Base-by-base conservation (phyloP, 169 alveolate species). In the Eimeria sp. region DNA sequence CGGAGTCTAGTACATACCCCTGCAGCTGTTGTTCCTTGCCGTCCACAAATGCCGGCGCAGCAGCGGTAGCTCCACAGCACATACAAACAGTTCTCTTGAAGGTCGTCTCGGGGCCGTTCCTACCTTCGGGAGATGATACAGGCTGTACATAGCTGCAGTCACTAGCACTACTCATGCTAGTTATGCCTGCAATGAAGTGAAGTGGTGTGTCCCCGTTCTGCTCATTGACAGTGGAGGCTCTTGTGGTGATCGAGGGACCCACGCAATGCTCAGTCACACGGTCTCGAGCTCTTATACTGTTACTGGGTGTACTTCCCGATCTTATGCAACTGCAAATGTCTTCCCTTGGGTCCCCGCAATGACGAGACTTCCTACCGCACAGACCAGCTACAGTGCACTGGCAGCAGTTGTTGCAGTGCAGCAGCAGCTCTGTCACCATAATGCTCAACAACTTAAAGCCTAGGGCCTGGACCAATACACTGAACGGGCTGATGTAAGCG, bases 1-100 rank as follows among this genome's bases (percentile, higher is more conserved):
- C 92, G 10, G 92, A 61, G 18, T 86, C 92, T 20, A 86, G 92
- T 80, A 86, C 57, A 61, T 10, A 86, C n/a, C 75, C 22, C 78
- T 61, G 54, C 43, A 78, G 13, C 80, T 13, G 22, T 4, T 83
- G 90, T 13, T 51, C 45, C 75, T 40, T 82, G 90, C 75, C 40
- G 40, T 34, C 63, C 90, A 34, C 47, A 27, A 73, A 18, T 49
- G 72, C 54, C 49, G 47, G 45, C 58, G 80, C 80, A 58, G 92
- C 76, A 57, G 92, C 80, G 22, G 25, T 80, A 76, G 5, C 43
- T 76, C 63, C 92, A 27, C 92, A 86, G 30, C 57, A 54, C 80
- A 61, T 20, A 45, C 92, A 86, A 20, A 54, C 82, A 34, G 78
- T 58, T 47, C 78, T 34, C 78, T 54, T 86, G 45, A 58, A 0